Evolutionary conservation across 2,329 filamentous ascomycete species (phyloP), one percentile per base, ranked within the genome.

Genomic region (Alternaria sp.): DNA sequence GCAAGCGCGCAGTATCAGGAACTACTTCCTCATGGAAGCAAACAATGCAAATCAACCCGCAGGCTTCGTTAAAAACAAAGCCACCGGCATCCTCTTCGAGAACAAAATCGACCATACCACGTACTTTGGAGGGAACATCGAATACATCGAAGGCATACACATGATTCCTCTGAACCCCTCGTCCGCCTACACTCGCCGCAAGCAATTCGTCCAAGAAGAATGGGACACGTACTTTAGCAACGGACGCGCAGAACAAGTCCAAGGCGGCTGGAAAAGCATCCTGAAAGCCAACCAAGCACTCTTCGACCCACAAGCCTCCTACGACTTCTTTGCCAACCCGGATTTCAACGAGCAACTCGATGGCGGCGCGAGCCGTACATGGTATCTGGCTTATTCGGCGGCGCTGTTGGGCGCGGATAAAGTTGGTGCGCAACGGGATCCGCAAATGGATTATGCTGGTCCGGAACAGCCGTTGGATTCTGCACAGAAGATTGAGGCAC

Each of bases 21-120:
- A 88, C 62, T 98, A 98, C 80, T 98, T 96, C 80, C 85, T 97
- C 31, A 90, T 97, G 82, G 83, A 84, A 11, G 82, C 78, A 29
- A 80, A 86, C 77, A 97, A 97, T 77, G 83, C 79, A 28, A 85
- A 88, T 44, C 87, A 97, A 72, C 95, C 95, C 0, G 71, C 83
- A 2, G 81, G 88, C 7, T 97, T 97, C 72, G 88, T 93, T 62
- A 87, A 83, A 46, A 99, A 98, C 82, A 93, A 92, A 78, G 86
- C 85, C 3, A 85, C 85, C 2, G 86, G 86, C 8, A 88, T 89
- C 4, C 76, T 97, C 11, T 98, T 98, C 70, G 95, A 98, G 80
- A 98, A 98, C 81, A 99, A 99, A 78, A 85, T 93, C 56, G 92
- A 99, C 76, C 93, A 98, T 77, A 91, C 91, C 4, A 78, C 95